Base-by-base conservation (phyloP, 192 early-diverging fungal genomes). In the Backusella luteola region DNA sequence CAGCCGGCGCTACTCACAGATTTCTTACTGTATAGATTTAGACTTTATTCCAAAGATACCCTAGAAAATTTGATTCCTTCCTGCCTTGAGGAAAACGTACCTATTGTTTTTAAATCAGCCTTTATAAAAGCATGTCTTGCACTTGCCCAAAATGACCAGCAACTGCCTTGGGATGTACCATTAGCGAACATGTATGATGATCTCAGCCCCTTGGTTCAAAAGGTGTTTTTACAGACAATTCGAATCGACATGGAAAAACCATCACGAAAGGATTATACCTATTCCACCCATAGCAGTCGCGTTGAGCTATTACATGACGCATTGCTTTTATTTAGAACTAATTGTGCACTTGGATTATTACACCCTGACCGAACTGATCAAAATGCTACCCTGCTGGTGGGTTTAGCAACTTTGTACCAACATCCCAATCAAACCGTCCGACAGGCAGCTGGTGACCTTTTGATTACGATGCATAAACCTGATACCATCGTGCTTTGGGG, bases 401-500 rank as follows among this genome's bases (percentile, higher is more conserved):
- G 89, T 2, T 87, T 97, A 17, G 85, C 93, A 84, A 44, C 87
- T 84, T 19, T 75, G 23, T 63, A 53, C n/a, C 80, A 72, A 56
- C 76, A 75, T 46, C 73, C 56, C 26, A 74, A 69, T 14, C 73
- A 44, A 17, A 42, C 17, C 2, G 49, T 81, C 6, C 76, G 69
- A 41, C 73, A 74, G 5, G 21, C 34, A 26, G 91, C 94, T 1
- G 90, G 85, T 0, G 84, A 92, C 56, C 88, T 91, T 17, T 80
- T 98, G 53, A 85, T 89, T 19, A 82, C 89, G 38, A 85, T 98
- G 14, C 91, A 94, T 79, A 86, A 87, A 42, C 76, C 88, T 3
- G 79, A 88, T 23, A 83, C 88, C 49, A 89, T 96, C 69, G 80
- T 84, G 42, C 84, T 91, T 71, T 98, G 96, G 96, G 93, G 94